Percentiles rank a stretch among this genome's conserved stretches.
These are phyloP conservation scores for Magnolia kwangsiensis DNA, from an alignment of 164 flowering plant genomes.

Conservation along the genomic window DNA sequence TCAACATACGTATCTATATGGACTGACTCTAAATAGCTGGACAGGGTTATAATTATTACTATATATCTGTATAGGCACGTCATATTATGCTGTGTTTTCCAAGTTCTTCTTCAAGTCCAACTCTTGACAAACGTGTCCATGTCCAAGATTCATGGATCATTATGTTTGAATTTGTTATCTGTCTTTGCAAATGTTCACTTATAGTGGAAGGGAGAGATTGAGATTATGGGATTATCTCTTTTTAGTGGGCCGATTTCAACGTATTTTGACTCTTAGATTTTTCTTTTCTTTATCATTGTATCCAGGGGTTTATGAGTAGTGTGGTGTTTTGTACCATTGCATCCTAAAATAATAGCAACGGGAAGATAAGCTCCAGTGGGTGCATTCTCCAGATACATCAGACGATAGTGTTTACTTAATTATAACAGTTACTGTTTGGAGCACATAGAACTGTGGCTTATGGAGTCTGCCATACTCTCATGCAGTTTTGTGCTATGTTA, in stretches of 20 bases:
- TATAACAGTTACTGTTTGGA: not conserved
- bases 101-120: too few relatives aligned
- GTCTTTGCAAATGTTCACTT: too few relatives aligned
- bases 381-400: not conserved
- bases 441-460: not conserved
- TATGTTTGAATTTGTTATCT: too few relatives aligned
- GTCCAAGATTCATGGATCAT: too few relatives aligned
- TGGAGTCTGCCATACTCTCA: not conserved
- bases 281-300: not conserved
- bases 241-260: not conserved
- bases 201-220: not conserved
- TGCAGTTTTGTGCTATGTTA: not conserved
- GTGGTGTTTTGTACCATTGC: not conserved
- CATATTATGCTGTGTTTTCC: too few relatives aligned
- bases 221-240: not conserved
- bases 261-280: not conserved
- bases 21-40: too few relatives aligned
- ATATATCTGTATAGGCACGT: too few relatives aligned
- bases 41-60: too few relatives aligned
- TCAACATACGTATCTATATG: too few relatives aligned
- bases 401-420: not conserved
- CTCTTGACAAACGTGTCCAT: too few relatives aligned
- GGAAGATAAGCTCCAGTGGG: not conserved
- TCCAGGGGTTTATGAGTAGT: not conserved
- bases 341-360: not conserved